Evolutionary conservation across 768 basidiomycete species (phyloP).

Genomic region (Nidularia pulvinata): DNA sequence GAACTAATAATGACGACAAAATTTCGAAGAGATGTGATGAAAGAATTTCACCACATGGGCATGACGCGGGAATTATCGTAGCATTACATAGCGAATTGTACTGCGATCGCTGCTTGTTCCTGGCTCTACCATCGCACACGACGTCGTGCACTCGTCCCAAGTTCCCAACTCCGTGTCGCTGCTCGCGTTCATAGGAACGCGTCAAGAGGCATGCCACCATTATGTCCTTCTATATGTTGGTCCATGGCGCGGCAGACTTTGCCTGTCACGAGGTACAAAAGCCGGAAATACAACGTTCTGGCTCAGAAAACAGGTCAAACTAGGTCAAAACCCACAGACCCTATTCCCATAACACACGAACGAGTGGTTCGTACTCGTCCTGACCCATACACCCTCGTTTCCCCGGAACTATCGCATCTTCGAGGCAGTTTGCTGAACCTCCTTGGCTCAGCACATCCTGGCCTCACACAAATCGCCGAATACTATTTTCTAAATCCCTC

Average conservation of each 20-base stretch:
- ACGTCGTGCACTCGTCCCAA: background rate
- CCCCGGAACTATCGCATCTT: constrained; percentile 70
- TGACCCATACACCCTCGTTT: constrained; percentile 74
- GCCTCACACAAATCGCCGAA: constrained; percentile 83
- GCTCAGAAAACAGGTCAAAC: constrained; percentile 36
- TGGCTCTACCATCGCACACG: background rate
- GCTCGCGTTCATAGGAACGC: background rate
- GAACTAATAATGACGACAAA: no score
- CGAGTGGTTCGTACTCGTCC: constrained; percentile 21
- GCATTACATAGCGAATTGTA: constrained; percentile 14
- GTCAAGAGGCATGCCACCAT: background rate
- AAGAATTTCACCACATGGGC: background rate
- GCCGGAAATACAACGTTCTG: constrained; percentile 35
- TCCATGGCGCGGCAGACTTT: background rate
- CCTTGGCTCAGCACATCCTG: constrained; percentile 88
- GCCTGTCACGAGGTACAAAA: constrained; percentile 21
- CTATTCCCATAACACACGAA: constrained; percentile 22
- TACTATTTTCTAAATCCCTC: constrained; percentile 92
- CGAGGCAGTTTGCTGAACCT: constrained; percentile 73
- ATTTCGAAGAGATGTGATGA: background rate
- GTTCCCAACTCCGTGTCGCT: background rate
- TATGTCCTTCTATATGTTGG: background rate
- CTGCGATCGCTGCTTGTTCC: constrained; percentile 2
- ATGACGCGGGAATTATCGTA: constrained; percentile 16
- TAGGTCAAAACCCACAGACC: constrained; percentile 20